Evolutionary conservation across 1,284 basidiomycete genomes (phyloP).

Genomic region (Malassezia furfur): DNA sequence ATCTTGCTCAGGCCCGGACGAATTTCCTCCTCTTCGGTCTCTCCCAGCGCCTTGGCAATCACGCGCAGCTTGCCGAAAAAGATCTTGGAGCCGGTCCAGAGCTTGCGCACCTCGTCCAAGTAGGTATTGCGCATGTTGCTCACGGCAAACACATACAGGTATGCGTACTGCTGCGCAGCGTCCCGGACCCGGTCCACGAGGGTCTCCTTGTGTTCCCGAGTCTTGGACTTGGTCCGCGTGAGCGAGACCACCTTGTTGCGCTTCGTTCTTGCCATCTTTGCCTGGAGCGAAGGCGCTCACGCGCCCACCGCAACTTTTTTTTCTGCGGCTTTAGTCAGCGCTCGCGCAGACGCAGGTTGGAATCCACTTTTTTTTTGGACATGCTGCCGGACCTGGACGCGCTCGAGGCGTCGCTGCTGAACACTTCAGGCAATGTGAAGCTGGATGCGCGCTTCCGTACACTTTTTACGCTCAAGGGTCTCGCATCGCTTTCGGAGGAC

Average conservation of each 20-base stretch:
- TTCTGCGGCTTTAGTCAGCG: conserved; percentile 9
- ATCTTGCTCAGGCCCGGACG: conserved; percentile 68
- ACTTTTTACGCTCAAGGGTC: conserved; percentile 81
- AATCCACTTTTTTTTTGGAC: background rate
- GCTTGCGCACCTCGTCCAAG: conserved; percentile 79
- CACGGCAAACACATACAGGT: conserved; percentile 89
- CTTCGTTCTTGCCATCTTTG: conserved; percentile 47
- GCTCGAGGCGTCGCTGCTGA: conserved; percentile 32
- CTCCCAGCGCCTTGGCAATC: conserved; percentile 91
- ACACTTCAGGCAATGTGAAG: conserved; percentile 57
- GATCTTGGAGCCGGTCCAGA: conserved; percentile 75
- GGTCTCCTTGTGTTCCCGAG: conserved; percentile 65
- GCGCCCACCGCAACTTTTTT: conserved; percentile 1
- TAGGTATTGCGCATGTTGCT: conserved; percentile 90
- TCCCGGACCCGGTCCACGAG: conserved; percentile 67
- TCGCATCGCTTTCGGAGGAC: conserved; percentile 50
- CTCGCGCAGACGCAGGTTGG: background rate
- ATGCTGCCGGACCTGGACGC: conserved; percentile 20
- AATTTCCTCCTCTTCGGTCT: conserved; percentile 76
- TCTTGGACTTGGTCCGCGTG: conserved; percentile 54
- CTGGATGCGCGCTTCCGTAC: conserved; percentile 84
- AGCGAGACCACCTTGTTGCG: conserved; percentile 52
- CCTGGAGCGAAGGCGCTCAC: background rate
- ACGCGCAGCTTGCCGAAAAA: conserved; percentile 87
- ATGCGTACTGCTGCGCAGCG: conserved; percentile 62